Base-by-base conservation (phyloP, 768 basidiomycete species). In the Amanita subjunquillea region DNA sequence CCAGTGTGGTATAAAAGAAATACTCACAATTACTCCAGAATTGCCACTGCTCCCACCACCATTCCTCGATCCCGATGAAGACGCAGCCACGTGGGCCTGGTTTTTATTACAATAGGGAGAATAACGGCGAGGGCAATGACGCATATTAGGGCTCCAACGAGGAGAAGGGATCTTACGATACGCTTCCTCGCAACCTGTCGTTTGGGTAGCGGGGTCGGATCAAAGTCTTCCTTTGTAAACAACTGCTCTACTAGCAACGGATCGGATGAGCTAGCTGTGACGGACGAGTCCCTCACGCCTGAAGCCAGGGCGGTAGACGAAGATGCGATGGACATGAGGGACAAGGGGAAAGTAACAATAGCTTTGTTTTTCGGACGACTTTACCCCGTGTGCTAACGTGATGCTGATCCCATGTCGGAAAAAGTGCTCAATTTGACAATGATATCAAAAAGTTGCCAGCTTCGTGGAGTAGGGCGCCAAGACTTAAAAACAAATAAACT, bases 21-120 rank as follows among this genome's bases (percentile, higher is more conserved):
- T 51, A 52, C 40, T 50, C 22, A 55, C 54, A 22, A 41, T 51
- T 9, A 49, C 41, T 36, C 34, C 10, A 48, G 37, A 37, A 17
- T 40, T 27, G 48, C 29, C 20, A 48, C 41, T n/a, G 13, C 27
- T 42, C 5, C 50, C 50, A 6, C 17, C n/a, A 3, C n/a, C 25
- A 12, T 27, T 39, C 6, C 25, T 9, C 5, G 42, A 44, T 52
- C 13, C 39, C 23, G 36, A 25, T 13, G 50, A 6, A 4, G 54
- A 32, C 38, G 59, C 44, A n/a, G 50, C 48, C 39, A 53, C 49
- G 25, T 50, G 49, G 55, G 48, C 43, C 63, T 61, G 7, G 56
- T 53, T 54, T 67, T 67, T 22, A 67, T 62, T 7, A 66, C 63
- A 4, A 72, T 60, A 17, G 67, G 66, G 17, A 72, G 47, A 23